phyloP scores from a whole-genome alignment of 2,329 filamentous ascomycete species.

The Xylaria sp. region DNA sequence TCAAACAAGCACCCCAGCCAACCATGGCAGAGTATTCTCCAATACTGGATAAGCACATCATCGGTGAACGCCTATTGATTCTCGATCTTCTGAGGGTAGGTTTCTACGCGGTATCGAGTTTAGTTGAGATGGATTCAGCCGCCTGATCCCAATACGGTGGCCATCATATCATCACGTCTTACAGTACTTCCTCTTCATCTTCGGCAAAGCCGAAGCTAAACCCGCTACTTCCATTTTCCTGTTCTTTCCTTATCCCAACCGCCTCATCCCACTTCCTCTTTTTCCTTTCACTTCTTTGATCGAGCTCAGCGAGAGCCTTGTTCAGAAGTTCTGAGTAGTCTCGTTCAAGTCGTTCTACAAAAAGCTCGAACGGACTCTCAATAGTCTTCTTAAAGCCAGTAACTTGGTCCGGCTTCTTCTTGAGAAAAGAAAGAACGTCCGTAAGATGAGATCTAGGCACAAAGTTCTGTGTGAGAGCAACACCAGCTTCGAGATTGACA shows the following conservation, averaged over 20 bases:
- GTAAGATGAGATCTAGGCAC: constrained; percentile 80
- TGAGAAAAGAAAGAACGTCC: constrained; percentile 82
- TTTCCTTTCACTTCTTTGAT: constrained; percentile 69
- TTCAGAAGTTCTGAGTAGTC: constrained; percentile 74
- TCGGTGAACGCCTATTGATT: background rate
- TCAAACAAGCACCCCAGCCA: background rate
- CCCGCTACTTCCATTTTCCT: constrained; percentile 49
- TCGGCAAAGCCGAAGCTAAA: constrained; percentile 68
- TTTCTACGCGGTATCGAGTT: background rate
- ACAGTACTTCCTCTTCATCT: constrained; percentile 61
- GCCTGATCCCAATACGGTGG: background rate
- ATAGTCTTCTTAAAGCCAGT: constrained; percentile 84
- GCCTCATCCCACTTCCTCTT: constrained; percentile 90
- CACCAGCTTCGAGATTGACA: constrained; percentile 84
- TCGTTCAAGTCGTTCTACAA: constrained; percentile 73
- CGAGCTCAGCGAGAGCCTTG: constrained; percentile 71
- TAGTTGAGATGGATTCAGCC: background rate
- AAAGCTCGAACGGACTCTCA: constrained; percentile 77
- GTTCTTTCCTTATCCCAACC: constrained; percentile 65
- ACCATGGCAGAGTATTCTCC: constrained; percentile 15
- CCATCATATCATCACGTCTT: constrained; percentile 20
- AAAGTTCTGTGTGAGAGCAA: constrained; percentile 96
- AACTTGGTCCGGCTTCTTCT: constrained; percentile 84
- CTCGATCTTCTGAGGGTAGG: background rate
- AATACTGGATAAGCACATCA: constrained; percentile 1